Evolutionary conservation across 2,329 filamentous ascomycete species (phyloP).

Genomic region (Albifimbria verrucaria): DNA sequence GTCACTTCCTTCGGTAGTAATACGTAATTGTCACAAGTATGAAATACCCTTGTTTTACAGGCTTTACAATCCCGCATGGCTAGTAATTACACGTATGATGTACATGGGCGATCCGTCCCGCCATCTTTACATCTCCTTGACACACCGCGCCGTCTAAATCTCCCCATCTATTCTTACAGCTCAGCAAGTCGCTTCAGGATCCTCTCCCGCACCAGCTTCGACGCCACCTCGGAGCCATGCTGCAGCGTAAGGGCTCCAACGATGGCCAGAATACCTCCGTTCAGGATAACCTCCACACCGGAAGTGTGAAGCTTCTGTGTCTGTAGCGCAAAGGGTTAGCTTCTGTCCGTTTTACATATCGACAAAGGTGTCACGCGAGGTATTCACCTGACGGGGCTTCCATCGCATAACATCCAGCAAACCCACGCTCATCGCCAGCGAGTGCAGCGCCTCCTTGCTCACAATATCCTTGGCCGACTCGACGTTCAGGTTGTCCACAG

Average conservation of each 20-base stretch:
- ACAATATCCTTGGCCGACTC: slow-evolving; percentile 60
- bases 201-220: slow-evolving; percentile 70
- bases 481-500: slow-evolving; percentile 68
- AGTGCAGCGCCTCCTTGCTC: slow-evolving; percentile 62
- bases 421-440: slow-evolving; percentile 67
- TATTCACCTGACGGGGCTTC: slow-evolving; percentile 76
- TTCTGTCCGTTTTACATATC: neutral
- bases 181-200: slow-evolving; percentile 48
- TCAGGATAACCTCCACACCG: slow-evolving; percentile 71
- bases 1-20: neutral
- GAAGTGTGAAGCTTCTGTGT: slow-evolving; percentile 67
- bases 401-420: slow-evolving; percentile 77
- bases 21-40: no score
- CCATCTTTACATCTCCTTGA: no score
- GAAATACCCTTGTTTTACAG: neutral
- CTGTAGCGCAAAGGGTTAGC: slow-evolving; percentile 26
- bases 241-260: slow-evolving; percentile 88
- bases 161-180: neutral
- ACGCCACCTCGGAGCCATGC: slow-evolving; percentile 75
- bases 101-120: neutral
- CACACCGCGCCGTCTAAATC: neutral
- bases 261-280: slow-evolving; percentile 78
- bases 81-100: slow-evolving; percentile 2
- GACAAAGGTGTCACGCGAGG: neutral
- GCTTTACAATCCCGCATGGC: neutral